Evolutionary conservation across 371 early-diverging fungal species (phyloP), one percentile per base, ranked within the genome.

Genomic region (Apophysomyces ossiformis): DNA sequence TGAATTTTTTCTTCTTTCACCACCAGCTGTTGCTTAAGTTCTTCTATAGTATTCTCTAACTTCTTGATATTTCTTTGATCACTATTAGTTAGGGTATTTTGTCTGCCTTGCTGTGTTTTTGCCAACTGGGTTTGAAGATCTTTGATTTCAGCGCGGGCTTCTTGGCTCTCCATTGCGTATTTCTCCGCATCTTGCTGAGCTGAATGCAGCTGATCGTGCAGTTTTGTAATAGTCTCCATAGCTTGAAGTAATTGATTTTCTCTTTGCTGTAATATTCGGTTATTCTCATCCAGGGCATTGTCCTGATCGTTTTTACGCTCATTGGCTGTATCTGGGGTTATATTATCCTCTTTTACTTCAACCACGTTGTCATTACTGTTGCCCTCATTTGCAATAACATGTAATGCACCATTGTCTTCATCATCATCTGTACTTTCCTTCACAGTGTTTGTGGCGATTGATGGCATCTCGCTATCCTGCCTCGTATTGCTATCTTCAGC

Each of bases 1-100:
- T 77, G 70, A 43, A 91, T 83, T 61, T 89, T 83, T 45, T 91
- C 90, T 39, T 89, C 89, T 65, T 89, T 89, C 0, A 78, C 78
- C 0, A 77, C 67, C 4, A 91, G 61, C 57, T 87, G 82, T 26
- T 75, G 76, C 37, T 76, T 72, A 8, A 87, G 73, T 26, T 88
- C 86, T 5, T 88, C 86, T 5, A 87, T 64, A 7, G 70, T 58
- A 11, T 65, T 67, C 61, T 85, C 85, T n/a, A 79, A 46, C n/a
- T 75, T 69, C 38, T 73, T 71, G 37, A 70, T 43, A 8, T 57
- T 67, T 21, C 61, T 69, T 37, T 62, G 66, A 6, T 65, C 65
- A 54, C 64, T 65, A 35, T 46, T 38, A 8, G 68, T 47, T 4
- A 61, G 38, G 26, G 57, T 37, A 39, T 45, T 67, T 58, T 56